Conservation (phyloP, 106 monocot genomes). For the Apostasia ramifera region DNA sequence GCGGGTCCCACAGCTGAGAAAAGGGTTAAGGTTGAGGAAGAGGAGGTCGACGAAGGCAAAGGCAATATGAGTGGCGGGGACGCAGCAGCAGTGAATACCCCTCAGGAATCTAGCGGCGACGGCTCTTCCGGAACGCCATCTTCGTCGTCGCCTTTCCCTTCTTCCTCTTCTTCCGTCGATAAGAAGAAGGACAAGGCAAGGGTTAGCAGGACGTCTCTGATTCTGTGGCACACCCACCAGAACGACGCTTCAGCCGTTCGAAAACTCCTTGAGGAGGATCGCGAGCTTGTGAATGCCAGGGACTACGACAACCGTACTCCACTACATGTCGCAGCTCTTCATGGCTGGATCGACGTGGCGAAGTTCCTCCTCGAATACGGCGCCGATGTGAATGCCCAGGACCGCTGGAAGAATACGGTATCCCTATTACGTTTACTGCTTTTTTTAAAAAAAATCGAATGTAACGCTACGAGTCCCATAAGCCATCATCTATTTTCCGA, state of each 20-base stretch:
- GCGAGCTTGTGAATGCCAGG: constrained; percentile 62
- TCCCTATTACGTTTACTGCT: background rate
- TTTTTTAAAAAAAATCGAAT: no score
- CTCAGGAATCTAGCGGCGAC: constrained; percentile 11
- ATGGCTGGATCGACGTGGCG: constrained; percentile 87
- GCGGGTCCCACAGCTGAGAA: no score
- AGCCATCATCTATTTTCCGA: no score
- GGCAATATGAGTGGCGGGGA: constrained; percentile 2
- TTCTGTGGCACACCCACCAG: constrained; percentile 97
- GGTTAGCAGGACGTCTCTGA: constrained; percentile 84
- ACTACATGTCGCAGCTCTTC: constrained; percentile 89
- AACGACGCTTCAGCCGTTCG: constrained; percentile 66
- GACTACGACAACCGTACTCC: constrained; percentile 97
- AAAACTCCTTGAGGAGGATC: constrained; percentile 86
- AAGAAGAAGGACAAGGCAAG: constrained; percentile 71
- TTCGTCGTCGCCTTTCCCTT: constrained; percentile 4
- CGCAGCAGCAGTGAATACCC: background rate
- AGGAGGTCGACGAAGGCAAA: no score
- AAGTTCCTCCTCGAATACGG: constrained; percentile 58
- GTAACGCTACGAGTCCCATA: no score
- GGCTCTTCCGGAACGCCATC: constrained; percentile 11
- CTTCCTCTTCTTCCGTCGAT: constrained; percentile 6
- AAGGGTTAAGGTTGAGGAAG: no score
- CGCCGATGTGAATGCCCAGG: constrained; percentile 93
- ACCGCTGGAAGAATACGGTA: constrained; percentile 98